Percentiles rank a stretch among this genome's conserved stretches.
Evolutionary conservation across 352 stramenopile species (phyloP).

Genomic region (Phytophthora pisi): DNA sequence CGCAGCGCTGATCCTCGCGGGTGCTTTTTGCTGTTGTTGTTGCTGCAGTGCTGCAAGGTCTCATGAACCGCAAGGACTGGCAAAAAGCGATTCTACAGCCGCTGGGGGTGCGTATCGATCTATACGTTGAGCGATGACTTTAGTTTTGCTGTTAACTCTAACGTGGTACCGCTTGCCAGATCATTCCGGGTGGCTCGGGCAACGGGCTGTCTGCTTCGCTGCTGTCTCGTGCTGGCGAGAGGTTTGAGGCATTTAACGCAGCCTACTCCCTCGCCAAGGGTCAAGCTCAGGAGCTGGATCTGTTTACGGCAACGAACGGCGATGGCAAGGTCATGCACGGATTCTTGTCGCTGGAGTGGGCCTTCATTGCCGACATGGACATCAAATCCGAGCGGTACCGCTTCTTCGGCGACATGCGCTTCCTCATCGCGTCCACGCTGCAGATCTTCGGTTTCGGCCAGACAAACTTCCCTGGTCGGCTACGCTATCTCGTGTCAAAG

Average conservation of each 20-base stretch:
- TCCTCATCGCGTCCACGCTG: constrained; percentile 45
- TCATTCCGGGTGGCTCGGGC: constrained; percentile 59
- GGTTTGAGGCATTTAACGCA: constrained; percentile 56
- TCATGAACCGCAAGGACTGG: constrained; percentile 72
- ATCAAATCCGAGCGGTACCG: constrained; percentile 72
- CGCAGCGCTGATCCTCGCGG: constrained; percentile 8
- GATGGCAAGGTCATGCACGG: constrained; percentile 65
- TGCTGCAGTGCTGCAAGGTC: constrained; percentile 65
- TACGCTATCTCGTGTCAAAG: constrained; percentile 48
- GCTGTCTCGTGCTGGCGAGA: constrained; percentile 54
- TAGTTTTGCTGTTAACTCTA: constrained; percentile 4
- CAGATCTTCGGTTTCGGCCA: constrained; percentile 51
- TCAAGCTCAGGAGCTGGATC: constrained; percentile 62
- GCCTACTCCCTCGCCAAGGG: constrained; percentile 75
- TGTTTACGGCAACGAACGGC: constrained; percentile 56
- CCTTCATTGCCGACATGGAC: constrained; percentile 80
- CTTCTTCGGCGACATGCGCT: constrained; percentile 61
- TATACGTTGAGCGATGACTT: background rate
- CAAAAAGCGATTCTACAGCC: constrained; percentile 58
- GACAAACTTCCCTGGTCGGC: constrained; percentile 43
- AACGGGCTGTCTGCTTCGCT: constrained; percentile 73
- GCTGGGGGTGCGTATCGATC: constrained; percentile 43
- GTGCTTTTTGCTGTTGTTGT: constrained; percentile 1
- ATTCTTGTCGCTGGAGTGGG: constrained; percentile 89
- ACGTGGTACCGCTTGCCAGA: constrained; percentile 21